Conservation (phyloP, 441 rosid genomes). For the Gossypium aridum region DNA sequence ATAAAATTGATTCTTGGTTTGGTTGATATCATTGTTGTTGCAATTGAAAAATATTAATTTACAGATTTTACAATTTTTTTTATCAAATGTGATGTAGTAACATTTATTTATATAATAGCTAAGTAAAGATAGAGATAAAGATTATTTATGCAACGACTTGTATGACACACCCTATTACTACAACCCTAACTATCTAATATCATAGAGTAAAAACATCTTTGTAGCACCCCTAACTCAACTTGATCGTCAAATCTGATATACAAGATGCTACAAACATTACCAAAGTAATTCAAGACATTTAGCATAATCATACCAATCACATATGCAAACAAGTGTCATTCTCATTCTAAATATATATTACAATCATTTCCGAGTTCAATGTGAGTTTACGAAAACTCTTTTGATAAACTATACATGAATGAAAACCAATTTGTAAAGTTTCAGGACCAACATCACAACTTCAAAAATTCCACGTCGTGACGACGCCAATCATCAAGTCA, state of each 20-base stretch:
- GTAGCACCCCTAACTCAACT: neutral
- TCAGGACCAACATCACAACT: neutral
- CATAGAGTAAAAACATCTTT: neutral
- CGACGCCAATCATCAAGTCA: neutral
- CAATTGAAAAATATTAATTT: neutral
- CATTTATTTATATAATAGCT: neutral
- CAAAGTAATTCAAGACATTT: too few species aligned
- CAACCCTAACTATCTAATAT: neutral
- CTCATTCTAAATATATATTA: too few species aligned
- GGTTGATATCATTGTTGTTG: neutral
- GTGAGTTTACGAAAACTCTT: neutral
- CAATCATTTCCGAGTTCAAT: neutral
- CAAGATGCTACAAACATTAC: neutral
- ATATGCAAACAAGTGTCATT: neutral
- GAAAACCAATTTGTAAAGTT: neutral
- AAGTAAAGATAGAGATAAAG: neutral
- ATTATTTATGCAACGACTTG: neutral
- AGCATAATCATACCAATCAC: neutral
- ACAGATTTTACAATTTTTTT: neutral
- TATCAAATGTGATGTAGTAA: neutral
- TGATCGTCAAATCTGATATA: neutral
- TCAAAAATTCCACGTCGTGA: neutral
- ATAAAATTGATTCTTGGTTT: neutral
- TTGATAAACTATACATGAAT: neutral
- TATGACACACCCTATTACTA: neutral